Percentiles rank a stretch among this genome's conserved stretches.
These are phyloP conservation scores for Eucalyptus urophylla DNA, from an alignment of 345 rosid genomes.

Conservation along the genomic window DNA sequence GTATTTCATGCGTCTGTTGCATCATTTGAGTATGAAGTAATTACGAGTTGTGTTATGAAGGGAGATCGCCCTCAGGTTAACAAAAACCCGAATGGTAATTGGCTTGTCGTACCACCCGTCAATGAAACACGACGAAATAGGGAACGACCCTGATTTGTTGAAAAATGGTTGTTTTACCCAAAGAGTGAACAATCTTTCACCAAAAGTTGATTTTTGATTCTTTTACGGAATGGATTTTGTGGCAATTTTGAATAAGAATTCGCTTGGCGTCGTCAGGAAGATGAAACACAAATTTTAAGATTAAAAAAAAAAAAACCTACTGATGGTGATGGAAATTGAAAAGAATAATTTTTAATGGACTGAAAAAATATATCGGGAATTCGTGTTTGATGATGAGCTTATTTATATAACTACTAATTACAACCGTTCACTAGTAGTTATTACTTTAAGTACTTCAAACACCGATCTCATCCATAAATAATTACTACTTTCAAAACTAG, in stretches of 20 bases:
- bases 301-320: neutral
- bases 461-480: neutral
- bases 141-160: neutral
- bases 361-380: neutral
- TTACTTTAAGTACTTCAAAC: neutral
- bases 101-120: neutral
- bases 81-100: neutral
- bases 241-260: neutral
- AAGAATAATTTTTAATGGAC: neutral
- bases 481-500: neutral
- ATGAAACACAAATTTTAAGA: neutral
- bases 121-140: neutral
- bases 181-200: neutral
- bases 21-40: neutral
- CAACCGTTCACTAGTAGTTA: neutral
- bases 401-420: neutral
- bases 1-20: neutral
- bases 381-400: neutral
- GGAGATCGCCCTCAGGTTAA: neutral
- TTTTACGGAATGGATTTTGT: neutral
- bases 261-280: rapidly evolving
- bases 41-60: neutral
- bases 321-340: neutral
- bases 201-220: neutral
- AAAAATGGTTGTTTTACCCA: neutral